Evolutionary conservation across 179 eudicot genomes (phyloP).

Genomic region (Nepenthes alata): DNA sequence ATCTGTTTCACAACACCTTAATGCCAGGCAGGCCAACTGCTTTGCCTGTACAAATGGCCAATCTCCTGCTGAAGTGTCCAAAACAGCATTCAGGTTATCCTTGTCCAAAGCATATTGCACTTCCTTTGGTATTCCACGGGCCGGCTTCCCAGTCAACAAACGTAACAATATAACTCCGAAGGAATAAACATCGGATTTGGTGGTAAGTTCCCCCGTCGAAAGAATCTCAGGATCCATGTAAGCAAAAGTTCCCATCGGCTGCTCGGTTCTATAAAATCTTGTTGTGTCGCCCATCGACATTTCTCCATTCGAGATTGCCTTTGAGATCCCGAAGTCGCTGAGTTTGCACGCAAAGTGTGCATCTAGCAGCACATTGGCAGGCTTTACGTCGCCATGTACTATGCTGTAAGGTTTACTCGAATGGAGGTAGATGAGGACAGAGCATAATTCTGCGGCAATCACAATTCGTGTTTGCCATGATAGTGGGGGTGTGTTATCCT

Average conservation of each 20-base stretch:
- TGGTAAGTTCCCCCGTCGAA: constrained; percentile 47
- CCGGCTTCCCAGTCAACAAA: constrained; percentile 53
- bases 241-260: constrained; percentile 28
- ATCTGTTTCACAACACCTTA: constrained; percentile 48
- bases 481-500: constrained; percentile 44
- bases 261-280: constrained; percentile 27
- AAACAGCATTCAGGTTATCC: constrained; percentile 28
- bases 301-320: background rate
- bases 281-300: constrained; percentile 21
- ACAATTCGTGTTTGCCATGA: constrained; percentile 69
- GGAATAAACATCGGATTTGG: constrained; percentile 59
- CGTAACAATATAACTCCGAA: constrained; percentile 55
- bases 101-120: constrained; percentile 46
- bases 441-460: constrained; percentile 62
- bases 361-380: constrained; percentile 54
- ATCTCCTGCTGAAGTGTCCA: constrained; percentile 76
- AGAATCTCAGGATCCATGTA: constrained; percentile 56
- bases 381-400: constrained; percentile 2
- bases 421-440: constrained; percentile 66
- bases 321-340: constrained; percentile 42
- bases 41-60: constrained; percentile 75
- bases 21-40: constrained; percentile 58
- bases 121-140: constrained; percentile 37
- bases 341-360: constrained; percentile 45
- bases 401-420: constrained; percentile 38